A percentile compares a stretch with the other conserved stretches of the same genome.
Evolutionary conservation across 306 rosid genomes (phyloP).

Genomic region (Malus fusca): DNA sequence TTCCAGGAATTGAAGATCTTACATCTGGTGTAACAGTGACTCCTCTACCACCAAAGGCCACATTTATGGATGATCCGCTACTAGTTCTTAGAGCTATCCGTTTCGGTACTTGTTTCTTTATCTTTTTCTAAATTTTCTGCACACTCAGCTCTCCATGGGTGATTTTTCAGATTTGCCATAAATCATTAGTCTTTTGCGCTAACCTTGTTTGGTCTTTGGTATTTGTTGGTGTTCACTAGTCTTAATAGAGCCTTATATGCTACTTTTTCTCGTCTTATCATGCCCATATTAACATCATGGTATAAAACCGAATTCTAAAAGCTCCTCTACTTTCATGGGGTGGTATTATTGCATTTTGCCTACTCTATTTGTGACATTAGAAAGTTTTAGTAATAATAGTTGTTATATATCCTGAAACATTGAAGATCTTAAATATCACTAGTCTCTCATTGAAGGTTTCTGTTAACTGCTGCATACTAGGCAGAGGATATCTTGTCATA

Average conservation of each 20-base stretch:
- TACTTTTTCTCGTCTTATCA: neutral
- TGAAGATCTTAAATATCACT: no score
- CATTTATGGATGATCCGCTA: constrained; percentile 91
- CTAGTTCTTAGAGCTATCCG: constrained; percentile 95
- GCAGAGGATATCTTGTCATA: neutral
- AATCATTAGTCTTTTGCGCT: neutral
- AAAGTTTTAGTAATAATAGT: neutral
- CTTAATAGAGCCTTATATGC: neutral
- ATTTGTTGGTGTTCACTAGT: neutral
- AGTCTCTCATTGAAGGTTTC: neutral
- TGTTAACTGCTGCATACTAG: neutral
- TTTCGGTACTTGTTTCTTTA: constrained; percentile 43
- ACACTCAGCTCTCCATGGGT: neutral
- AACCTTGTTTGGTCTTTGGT: neutral
- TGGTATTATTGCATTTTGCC: neutral
- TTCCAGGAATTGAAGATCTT: constrained; percentile 67
- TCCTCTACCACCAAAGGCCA: constrained; percentile 73
- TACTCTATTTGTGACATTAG: neutral
- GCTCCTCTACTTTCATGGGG: neutral
- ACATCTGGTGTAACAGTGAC: constrained; percentile 84
- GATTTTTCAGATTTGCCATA: neutral
- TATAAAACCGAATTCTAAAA: neutral
- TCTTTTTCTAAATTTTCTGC: neutral
- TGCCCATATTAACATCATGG: neutral
- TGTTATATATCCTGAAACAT: no score